Conservation (phyloP, 2,329 filamentous ascomycete genomes). For the Neofusicoccum umdonicola region DNA sequence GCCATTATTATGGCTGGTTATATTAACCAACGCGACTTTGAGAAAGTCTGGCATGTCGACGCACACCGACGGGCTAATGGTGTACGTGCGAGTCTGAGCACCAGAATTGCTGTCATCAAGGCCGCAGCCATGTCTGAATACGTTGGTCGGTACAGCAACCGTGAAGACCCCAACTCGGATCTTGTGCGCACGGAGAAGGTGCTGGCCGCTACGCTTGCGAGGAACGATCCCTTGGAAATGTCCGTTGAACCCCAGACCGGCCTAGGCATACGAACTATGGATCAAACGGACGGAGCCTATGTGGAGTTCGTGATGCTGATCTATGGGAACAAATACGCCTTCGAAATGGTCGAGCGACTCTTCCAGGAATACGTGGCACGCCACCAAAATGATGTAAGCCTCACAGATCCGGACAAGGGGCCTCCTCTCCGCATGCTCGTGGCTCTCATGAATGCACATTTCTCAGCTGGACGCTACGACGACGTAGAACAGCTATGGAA, state of each 20-base stretch:
- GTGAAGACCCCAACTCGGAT: slow-evolving; percentile 19
- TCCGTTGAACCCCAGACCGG: slow-evolving; percentile 29
- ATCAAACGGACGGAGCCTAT: slow-evolving; percentile 49
- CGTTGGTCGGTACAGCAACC: neutral
- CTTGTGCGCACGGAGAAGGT: slow-evolving; percentile 16
- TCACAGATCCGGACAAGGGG: slow-evolving; percentile 23
- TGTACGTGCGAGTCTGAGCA: slow-evolving; percentile 42
- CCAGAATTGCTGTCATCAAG: slow-evolving; percentile 40
- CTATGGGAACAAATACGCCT: slow-evolving; percentile 45
- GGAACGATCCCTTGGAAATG: slow-evolving; percentile 29
- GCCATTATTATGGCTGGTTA: slow-evolving; percentile 54
- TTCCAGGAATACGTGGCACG: slow-evolving; percentile 51
- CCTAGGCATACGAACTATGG: slow-evolving; percentile 26
- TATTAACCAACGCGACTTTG: slow-evolving; percentile 37
- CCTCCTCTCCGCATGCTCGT: slow-evolving; percentile 58
- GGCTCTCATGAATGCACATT: slow-evolving; percentile 67
- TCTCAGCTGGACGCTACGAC: slow-evolving; percentile 56
- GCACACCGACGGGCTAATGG: slow-evolving; percentile 40
- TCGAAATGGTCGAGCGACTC: slow-evolving; percentile 48
- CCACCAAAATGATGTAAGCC: neutral
- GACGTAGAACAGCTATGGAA: slow-evolving; percentile 67
- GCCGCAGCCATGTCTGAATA: slow-evolving; percentile 27
- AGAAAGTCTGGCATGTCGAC: slow-evolving; percentile 53
- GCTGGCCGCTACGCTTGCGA: slow-evolving; percentile 28
- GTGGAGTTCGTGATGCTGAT: slow-evolving; percentile 57